phyloP scores from a whole-genome alignment of 768 basidiomycete species.

The Russula dissimulans region DNA sequence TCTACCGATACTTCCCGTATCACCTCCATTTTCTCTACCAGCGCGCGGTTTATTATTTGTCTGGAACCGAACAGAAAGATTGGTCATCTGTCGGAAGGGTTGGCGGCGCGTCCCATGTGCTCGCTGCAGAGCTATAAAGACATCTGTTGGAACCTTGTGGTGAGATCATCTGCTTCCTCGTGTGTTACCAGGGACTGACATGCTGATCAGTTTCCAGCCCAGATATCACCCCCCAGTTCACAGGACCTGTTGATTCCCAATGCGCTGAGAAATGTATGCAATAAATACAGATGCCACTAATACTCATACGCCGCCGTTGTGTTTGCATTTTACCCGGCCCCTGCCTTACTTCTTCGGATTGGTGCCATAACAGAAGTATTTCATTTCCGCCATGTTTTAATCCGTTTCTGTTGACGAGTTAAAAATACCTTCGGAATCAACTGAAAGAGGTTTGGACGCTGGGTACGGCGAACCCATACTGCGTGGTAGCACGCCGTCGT shows the following conservation, averaged over 20 bases:
- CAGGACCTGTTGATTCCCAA: neutral
- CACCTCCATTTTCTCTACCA: conserved; percentile 44
- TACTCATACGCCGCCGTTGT: too few species aligned
- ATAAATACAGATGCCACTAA: too few species aligned
- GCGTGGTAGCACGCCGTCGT: neutral
- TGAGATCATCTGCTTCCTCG: neutral
- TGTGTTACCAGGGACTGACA: neutral
- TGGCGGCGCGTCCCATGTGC: neutral
- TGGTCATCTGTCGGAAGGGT: conserved; percentile 1
- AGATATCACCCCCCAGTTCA: neutral
- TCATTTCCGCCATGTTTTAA: too few species aligned
- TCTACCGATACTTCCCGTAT: conserved; percentile 49
- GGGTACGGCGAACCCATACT: neutral
- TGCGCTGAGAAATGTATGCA: too few species aligned
- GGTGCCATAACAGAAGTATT: neutral
- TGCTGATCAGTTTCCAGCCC: neutral
- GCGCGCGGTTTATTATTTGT: conserved; percentile 54
- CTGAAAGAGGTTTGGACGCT: too few species aligned
- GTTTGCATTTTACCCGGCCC: too few species aligned
- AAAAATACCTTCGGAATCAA: neutral
- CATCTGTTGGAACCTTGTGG: neutral
- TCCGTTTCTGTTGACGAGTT: neutral
- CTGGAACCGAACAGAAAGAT: conserved; percentile 36
- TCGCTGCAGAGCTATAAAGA: conserved; percentile 3
- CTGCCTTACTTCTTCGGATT: neutral